Conservation (phyloP, 1,284 basidiomycete genomes). For the Irpex sp. region DNA sequence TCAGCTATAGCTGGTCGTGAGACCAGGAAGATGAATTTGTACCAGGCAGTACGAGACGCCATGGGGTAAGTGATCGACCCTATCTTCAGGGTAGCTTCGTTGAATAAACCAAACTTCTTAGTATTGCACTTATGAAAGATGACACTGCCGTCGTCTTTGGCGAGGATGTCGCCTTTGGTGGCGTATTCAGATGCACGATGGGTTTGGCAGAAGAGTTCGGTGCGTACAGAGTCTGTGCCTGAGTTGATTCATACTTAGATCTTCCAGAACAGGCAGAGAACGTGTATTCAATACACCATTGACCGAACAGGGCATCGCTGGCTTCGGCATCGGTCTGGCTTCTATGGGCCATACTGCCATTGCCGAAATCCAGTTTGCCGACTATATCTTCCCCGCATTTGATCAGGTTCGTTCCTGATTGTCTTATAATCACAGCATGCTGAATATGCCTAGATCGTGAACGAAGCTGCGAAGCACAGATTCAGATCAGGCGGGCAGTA, state of each 20-base stretch:
- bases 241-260: background rate
- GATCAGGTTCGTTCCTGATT: slow-evolving; percentile 60
- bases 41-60: slow-evolving; percentile 87
- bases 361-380: slow-evolving; percentile 88
- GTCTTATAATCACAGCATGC: background rate
- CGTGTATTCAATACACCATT: slow-evolving; percentile 95
- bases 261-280: slow-evolving; percentile 60
- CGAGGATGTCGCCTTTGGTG: slow-evolving; percentile 92
- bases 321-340: slow-evolving; percentile 91
- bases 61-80: slow-evolving; percentile 53
- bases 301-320: slow-evolving; percentile 93
- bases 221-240: slow-evolving; percentile 23
- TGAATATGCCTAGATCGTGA: slow-evolving; percentile 67
- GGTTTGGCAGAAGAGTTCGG: slow-evolving; percentile 93
- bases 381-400: slow-evolving; percentile 90
- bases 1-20: slow-evolving; percentile 71
- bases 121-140: slow-evolving; percentile 81
- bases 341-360: slow-evolving; percentile 94
- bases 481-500: slow-evolving; percentile 88
- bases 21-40: slow-evolving; percentile 88
- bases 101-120: slow-evolving; percentile 26
- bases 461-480: slow-evolving; percentile 92
- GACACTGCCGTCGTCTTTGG: slow-evolving; percentile 89
- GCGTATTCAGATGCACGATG: slow-evolving; percentile 89
- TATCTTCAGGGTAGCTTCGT: background rate